Evolutionary conservation across 495 filamentous ascomycete genomes (phyloP), one percentile per base, ranked within the genome.

Genomic region (Trichoderma reesei): DNA sequence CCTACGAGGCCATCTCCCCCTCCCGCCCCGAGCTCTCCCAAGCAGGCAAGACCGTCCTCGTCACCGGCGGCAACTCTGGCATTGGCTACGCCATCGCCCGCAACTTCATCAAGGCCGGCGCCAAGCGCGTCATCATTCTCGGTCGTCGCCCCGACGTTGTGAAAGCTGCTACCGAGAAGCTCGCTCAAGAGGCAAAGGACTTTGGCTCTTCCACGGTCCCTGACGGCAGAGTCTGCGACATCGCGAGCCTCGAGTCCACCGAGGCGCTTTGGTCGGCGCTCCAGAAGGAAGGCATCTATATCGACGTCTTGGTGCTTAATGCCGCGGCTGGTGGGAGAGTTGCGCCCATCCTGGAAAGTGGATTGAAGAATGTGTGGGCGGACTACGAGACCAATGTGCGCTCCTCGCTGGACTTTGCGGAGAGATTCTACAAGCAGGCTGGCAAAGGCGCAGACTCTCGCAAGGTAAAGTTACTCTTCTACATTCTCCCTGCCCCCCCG

Each of bases 31-130:
- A 76, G 59, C 77, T 83, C 54, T 79, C 75, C 11, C 75, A 77
- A 37, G 70, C 68, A 8, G 75, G 78, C 67, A 80, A 78, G 62
- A 77, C 70, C 14, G 68, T 84, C 31, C 41, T 83, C 3, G 72
- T 85, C 59, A 84, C 82, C 13, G 81, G 79, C 34, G 79, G 68
- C 11, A 66, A 66, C 31, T 44, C 38, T 13, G 73, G 73, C 14
- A 75, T 78, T 64, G 76, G 76, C 3, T 70, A 67, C 41, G 65
- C 64, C 7, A 76, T 73, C 59, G 72, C 72, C 7, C 69, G 63
- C 20, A 61, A 66, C 60, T 78, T 78, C 66, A 65, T 74, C 34
- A 41, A 60, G 5, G 76, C 76, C 0, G 65, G 67, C 8, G 69
- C 73, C 1, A 34, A 44, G 7, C 60, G 61, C 0, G 64, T 76